Evolutionary conservation across 2,329 filamentous ascomycete species (phyloP), one percentile per base, ranked within the genome.

Genomic region (Diaporthe ampelina): DNA sequence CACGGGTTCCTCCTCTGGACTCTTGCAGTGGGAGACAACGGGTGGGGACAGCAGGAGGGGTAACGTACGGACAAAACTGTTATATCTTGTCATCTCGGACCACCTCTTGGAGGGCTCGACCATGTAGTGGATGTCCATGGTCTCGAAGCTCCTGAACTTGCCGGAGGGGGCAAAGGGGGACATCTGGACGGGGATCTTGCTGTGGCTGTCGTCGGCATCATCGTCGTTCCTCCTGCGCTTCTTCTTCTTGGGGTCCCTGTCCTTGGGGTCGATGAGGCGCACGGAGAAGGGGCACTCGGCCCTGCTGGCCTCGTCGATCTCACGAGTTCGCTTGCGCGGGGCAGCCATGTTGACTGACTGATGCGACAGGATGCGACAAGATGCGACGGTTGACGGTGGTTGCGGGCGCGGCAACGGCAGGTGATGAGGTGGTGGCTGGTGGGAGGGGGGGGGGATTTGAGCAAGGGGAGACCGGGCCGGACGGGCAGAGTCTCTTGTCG

Each of bases 11-110:
- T 32, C 57, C 19, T 24, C 56, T 32, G 21, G 35, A 35, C 54
- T 72, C 19, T 24, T 32, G 45, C 35, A 13, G 61, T 17, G 21
- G 2, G 35, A 29, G 45, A 56, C 21, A 26, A 37, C 19, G 52
- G 21, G 35, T 54, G 35, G 37, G 10, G 37, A 40, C 37, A 40
- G 11, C 37, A 40, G 37, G 37, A 37, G 35, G 37, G 37, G 37
- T 13, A 40, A 26, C n/a, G 83, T 85, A 91, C 89, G 82, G 74
- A 91, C 88, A 76, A 91, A 91, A 80, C 89, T 91, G 76, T 90
- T 91, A 79, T 91, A 91, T 70, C 88, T 83, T 74, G 88, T 90
- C 89, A 91, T 91, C 68, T 89, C 87, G 35, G 85, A 83, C 89
- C 89, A 91, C 77, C 84, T 84, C 80, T 87, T 86, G 35, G 84